A percentile compares a stretch with the other conserved stretches of the same genome.
Evolutionary conservation across 208 protist genomes (phyloP).

Genomic region (Trypanosoma brucei): DNA sequence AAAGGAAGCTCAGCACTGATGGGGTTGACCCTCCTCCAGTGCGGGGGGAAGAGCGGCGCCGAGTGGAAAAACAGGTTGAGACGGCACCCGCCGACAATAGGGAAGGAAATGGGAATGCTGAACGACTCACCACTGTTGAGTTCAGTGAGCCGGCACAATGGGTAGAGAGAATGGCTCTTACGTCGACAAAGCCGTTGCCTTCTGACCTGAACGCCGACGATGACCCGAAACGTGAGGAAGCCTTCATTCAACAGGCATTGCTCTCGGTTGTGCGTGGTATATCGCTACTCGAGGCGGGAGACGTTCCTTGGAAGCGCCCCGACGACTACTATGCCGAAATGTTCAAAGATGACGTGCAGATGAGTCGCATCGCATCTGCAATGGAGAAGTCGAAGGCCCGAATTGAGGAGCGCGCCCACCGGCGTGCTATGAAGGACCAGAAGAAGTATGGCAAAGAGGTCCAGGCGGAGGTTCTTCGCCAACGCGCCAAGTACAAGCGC

Average conservation of each 20-base stretch:
- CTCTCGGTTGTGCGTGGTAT: slow-evolving; percentile 74
- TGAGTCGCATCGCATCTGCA: slow-evolving; percentile 87
- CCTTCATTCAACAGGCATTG: slow-evolving; percentile 91
- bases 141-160: slow-evolving; percentile 85
- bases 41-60: not conserved
- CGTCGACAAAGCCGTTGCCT: slow-evolving; percentile 75
- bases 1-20: slow-evolving; percentile 28
- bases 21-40: not conserved
- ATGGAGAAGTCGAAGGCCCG: slow-evolving; percentile 82
- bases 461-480: slow-evolving; percentile 90
- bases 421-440: slow-evolving; percentile 89
- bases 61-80: slow-evolving; percentile 11
- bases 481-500: slow-evolving; percentile 92
- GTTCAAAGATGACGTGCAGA: slow-evolving; percentile 94
- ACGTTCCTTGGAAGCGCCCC: slow-evolving; percentile 85
- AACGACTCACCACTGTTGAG: slow-evolving; percentile 42
- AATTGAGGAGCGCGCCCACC: slow-evolving; percentile 78
- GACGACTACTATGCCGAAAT: slow-evolving; percentile 96
- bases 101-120: not conserved
- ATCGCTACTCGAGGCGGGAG: slow-evolving; percentile 65
- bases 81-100: not conserved
- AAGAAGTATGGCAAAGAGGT: slow-evolving; percentile 96
- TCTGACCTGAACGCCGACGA: slow-evolving; percentile 82
- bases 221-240: slow-evolving; percentile 89
- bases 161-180: slow-evolving; percentile 90